These are phyloP conservation scores for Aquilaria sinensis DNA, from an alignment of 345 rosid species.

Conservation along the genomic window DNA sequence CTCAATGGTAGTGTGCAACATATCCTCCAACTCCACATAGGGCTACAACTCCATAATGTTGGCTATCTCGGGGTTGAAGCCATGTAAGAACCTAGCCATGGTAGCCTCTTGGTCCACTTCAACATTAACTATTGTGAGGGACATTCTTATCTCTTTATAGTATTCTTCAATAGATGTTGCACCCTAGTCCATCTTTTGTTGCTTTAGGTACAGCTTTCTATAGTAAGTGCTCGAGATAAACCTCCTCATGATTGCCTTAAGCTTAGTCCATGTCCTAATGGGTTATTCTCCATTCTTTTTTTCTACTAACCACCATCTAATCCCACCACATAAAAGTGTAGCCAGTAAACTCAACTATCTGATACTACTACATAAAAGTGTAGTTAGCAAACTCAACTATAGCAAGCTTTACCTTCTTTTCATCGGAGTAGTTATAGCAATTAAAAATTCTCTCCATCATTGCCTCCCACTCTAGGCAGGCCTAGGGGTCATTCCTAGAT, in stretches of 20 bases:
- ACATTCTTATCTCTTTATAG: not conserved
- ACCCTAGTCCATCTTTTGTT: too few relatives aligned
- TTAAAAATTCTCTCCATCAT: conserved; percentile 1
- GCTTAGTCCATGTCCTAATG: not conserved
- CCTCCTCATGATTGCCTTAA: not conserved
- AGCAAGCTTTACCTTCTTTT: conserved; percentile 1
- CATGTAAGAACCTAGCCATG: not conserved
- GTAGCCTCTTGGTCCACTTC: conserved; percentile 3
- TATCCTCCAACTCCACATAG: not conserved
- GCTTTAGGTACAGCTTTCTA: not conserved
- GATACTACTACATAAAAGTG: not conserved
- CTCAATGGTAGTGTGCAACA: not conserved
- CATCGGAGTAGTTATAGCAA: not conserved
- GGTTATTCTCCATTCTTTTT: not conserved
- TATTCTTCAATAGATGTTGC: not conserved
- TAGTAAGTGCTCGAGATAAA: not conserved
- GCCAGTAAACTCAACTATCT: not conserved
- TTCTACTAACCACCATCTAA: not conserved
- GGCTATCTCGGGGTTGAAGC: too few relatives aligned
- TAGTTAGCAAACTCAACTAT: not conserved
- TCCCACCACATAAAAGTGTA: conserved; percentile 8
- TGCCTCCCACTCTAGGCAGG: conserved; percentile 5
- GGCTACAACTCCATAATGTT: too few relatives aligned
- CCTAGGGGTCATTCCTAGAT: not conserved
- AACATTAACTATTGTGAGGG: not conserved